These are phyloP conservation scores for Phytophthora podocarpi DNA, from an alignment of 352 stramenopile species.

Conservation along the genomic window DNA sequence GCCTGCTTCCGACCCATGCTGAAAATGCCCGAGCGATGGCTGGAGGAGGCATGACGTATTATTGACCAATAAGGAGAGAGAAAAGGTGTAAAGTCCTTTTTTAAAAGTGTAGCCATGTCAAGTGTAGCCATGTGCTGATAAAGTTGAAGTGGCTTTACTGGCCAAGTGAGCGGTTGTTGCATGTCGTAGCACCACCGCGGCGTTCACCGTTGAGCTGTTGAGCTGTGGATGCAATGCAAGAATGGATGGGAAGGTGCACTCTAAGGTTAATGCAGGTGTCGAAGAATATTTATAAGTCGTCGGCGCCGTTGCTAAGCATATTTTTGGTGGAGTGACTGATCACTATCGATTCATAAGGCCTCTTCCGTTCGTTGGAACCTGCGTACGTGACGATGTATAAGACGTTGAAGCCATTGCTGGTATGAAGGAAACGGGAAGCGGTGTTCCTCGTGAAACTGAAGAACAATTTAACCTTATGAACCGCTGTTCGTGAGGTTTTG, in stretches of 20 bases:
- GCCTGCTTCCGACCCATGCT: constrained; percentile 31
- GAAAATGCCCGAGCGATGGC: constrained; percentile 1
- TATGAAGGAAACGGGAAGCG: too few species aligned
- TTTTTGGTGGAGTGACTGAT: constrained; percentile 5
- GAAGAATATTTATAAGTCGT: constrained; percentile 6
- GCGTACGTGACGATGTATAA: constrained; percentile 26
- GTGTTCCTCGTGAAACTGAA: too few species aligned
- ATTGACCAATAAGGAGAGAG: constrained; percentile 8
- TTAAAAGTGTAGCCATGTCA: constrained; percentile 10
- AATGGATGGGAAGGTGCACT: too few species aligned
- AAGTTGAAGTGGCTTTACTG: constrained; percentile 21
- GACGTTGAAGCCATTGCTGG: too few species aligned
- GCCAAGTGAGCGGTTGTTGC: constrained; percentile 12
- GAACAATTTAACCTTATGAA: too few species aligned
- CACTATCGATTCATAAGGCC: not conserved
- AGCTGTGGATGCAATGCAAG: not conserved
- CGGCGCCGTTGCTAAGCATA: not conserved
- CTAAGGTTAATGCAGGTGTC: not conserved
- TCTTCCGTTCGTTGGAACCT: too few species aligned
- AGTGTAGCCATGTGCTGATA: too few species aligned
- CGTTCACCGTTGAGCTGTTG: constrained; percentile 11
- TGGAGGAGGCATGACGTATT: constrained; percentile 14
- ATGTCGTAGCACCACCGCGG: constrained; percentile 1
- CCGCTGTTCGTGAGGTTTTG: too few species aligned
- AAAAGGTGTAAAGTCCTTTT: not conserved